Conservation (phyloP, 2,329 filamentous ascomycete genomes). For the Clonostachys rosea region DNA sequence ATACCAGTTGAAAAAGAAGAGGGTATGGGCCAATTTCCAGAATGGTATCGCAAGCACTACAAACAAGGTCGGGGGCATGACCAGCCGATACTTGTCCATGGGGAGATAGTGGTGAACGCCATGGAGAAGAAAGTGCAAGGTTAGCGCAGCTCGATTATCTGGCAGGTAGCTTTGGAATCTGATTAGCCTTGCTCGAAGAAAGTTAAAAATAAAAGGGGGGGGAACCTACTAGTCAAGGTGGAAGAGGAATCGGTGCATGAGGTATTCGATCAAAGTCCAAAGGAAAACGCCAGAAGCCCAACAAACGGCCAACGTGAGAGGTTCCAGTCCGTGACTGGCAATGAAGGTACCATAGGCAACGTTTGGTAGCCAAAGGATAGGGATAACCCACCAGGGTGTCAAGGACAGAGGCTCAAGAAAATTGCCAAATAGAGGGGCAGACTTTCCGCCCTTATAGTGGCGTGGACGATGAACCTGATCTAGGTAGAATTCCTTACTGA, state of each 20-base stretch:
- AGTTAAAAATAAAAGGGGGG: not conserved
- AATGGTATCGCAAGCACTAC: conserved; percentile 79
- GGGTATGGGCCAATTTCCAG: conserved; percentile 79
- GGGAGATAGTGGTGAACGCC: conserved; percentile 97
- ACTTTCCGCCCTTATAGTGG: conserved; percentile 90
- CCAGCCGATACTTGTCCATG: conserved; percentile 97
- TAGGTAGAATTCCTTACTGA: conserved; percentile 93
- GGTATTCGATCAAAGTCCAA: conserved; percentile 90
- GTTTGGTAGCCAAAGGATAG: conserved; percentile 77
- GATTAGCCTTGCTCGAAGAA: no score
- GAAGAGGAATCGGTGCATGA: conserved; percentile 85
- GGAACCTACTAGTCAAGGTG: conserved; percentile 79
- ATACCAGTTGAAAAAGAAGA: conserved; percentile 86
- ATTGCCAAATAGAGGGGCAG: conserved; percentile 93
- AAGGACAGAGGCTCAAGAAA: conserved; percentile 96
- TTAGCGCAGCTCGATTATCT: conserved; percentile 84
- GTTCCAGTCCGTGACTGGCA: conserved; percentile 56
- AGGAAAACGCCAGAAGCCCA: conserved; percentile 68
- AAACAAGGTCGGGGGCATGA: conserved; percentile 94
- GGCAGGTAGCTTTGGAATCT: conserved; percentile 65
- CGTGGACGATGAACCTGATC: conserved; percentile 93
- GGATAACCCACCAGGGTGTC: conserved; percentile 92
- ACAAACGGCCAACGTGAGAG: conserved; percentile 43
- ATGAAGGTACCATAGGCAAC: conserved; percentile 68
- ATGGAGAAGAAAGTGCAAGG: conserved; percentile 87